phyloP scores from a whole-genome alignment of 2,329 filamentous ascomycete genomes.

The Apiospora pterosperma region DNA sequence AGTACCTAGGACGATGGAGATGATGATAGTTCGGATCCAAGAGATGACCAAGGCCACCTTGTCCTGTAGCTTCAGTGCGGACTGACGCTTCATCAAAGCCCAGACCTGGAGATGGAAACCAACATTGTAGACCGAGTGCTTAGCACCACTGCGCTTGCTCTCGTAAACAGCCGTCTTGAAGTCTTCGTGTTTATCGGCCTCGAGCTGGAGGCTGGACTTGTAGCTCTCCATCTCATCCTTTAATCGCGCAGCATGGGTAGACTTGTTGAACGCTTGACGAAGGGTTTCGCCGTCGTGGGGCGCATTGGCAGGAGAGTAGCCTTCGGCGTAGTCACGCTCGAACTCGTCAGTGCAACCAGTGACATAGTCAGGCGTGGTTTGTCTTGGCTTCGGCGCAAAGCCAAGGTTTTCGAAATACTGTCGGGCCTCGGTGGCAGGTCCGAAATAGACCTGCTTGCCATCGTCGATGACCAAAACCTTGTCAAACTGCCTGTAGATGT shows the following conservation, averaged over 20 bases:
- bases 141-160: slow-evolving; percentile 72
- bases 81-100: slow-evolving; percentile 81
- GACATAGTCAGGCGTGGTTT: slow-evolving; percentile 79
- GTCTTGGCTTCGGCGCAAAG: slow-evolving; percentile 69
- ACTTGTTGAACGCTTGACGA: slow-evolving; percentile 66
- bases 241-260: slow-evolving; percentile 53
- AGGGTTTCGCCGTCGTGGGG: slow-evolving; percentile 67
- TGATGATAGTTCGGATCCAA: slow-evolving; percentile 65
- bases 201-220: slow-evolving; percentile 57
- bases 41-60: slow-evolving; percentile 72
- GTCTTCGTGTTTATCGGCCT: slow-evolving; percentile 68
- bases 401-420: slow-evolving; percentile 75
- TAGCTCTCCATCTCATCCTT: slow-evolving; percentile 67
- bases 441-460: slow-evolving; percentile 74
- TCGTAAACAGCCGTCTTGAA: slow-evolving; percentile 74
- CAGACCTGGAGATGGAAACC: slow-evolving; percentile 81
- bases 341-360: slow-evolving; percentile 83
- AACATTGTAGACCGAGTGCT: slow-evolving; percentile 76
- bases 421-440: slow-evolving; percentile 63
- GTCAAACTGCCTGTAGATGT: slow-evolving; percentile 75
- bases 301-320: slow-evolving; percentile 61
- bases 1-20: slow-evolving; percentile 76
- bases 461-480: slow-evolving; percentile 80
- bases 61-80: slow-evolving; percentile 82
- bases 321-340: slow-evolving; percentile 71